Evolutionary conservation across 805 yeast species (phyloP), one percentile per base, ranked within the genome.

Genomic region (Saturnispora diversa): DNA sequence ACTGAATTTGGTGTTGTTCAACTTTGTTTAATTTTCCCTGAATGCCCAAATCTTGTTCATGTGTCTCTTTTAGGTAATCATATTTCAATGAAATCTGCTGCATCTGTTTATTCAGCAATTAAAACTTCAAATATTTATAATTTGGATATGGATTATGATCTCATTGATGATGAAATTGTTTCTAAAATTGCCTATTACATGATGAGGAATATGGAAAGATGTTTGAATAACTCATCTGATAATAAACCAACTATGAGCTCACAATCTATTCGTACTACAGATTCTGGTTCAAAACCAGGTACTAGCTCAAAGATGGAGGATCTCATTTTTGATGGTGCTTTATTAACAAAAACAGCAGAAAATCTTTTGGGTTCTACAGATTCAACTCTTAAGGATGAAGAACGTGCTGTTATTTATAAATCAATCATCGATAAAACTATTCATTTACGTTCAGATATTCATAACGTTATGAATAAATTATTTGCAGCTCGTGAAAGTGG

Each of bases 311-410:
- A 49, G 26, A 60, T 61, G 25, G 83, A 72, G 55, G 90, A 83
- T 47, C 64, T 83, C 36, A 69, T 83, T 57, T 80, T 78, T 55
- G 90, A 82, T 60, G 92, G 90, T 5, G 72, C 86, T 0, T 62
- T 83, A 42, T 66, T 83, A 36, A 78, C 85, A 51, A 80, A 80
- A 55, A 73, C 85, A 2, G 90, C 88, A 0, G 86, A 78, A 45
- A 73, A 75, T 44, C 58, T 83, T 40, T 58, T 83, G 40, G 73
- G 66, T 37, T 64, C 59, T 23, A 63, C 61, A 44, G 52, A 53
- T 35, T 11, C 13, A 3, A 37, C 48, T 8, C 47, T 48, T 27
- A 60, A 54, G 31, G 62, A 55, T 29, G 58, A 56, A 30, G 65
- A 62, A 30, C 71, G 70, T 45, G 62, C 58, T 37, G 64, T 72